Conservation (phyloP, 169 alveolate genomes). For the Plasmodium coatneyi region DNA sequence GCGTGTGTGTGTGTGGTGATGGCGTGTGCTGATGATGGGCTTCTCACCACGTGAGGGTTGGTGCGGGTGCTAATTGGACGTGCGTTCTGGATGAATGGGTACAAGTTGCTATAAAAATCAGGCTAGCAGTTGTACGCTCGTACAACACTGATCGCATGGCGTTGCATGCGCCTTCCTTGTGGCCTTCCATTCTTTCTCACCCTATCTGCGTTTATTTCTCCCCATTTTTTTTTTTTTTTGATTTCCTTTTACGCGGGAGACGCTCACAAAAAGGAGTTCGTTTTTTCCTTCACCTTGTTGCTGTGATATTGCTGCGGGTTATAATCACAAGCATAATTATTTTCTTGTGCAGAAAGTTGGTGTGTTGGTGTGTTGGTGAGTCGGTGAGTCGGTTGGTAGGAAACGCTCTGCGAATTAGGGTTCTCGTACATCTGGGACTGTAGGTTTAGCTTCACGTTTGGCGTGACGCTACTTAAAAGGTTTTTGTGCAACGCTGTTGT, state of each 20-base stretch:
- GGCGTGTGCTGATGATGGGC: not conserved
- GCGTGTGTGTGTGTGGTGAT: not conserved
- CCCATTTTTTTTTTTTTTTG: not conserved
- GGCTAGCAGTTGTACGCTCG: not conserved
- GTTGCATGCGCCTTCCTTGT: not conserved
- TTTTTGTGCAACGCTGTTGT: conserved; percentile 28
- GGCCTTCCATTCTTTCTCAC: not conserved
- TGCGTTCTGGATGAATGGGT: not conserved
- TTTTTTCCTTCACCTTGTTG: conserved; percentile 32
- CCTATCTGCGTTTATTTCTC: not conserved
- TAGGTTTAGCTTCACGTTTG: conserved; percentile 34
- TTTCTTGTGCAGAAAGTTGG: conserved; percentile 19
- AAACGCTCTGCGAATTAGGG: not conserved
- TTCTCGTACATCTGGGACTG: conserved; percentile 33
- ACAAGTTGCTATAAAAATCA: not conserved
- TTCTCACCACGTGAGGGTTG: not conserved
- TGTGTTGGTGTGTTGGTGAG: conserved; percentile 6
- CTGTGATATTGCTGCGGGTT: conserved; percentile 21
- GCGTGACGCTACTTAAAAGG: conserved; percentile 25
- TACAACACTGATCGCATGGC: not conserved
- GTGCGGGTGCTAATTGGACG: not conserved
- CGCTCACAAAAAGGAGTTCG: not conserved
- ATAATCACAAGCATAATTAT: conserved; percentile 38
- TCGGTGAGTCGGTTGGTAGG: conserved; percentile 5
- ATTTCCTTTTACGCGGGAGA: not conserved